A percentile compares a stretch with the other conserved stretches of the same genome.
These are phyloP conservation scores for Scheffersomyces parashehatae DNA, from an alignment of 1,139 yeast species.

Conservation along the genomic window DNA sequence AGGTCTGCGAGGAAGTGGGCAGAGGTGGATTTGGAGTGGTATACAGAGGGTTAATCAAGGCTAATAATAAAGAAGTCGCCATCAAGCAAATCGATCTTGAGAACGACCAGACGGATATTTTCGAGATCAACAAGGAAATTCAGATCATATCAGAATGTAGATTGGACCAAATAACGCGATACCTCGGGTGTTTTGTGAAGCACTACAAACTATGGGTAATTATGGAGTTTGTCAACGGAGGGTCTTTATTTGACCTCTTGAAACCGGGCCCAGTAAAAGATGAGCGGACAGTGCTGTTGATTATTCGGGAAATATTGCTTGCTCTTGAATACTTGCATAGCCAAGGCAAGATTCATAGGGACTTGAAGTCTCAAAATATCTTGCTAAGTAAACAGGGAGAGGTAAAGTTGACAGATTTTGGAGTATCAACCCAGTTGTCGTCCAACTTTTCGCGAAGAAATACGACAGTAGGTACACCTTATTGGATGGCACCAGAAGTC, in stretches of 20 bases:
- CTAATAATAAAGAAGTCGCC: conserved; percentile 56
- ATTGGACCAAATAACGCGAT: conserved; percentile 67
- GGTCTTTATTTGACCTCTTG: conserved; percentile 70
- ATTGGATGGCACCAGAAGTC: conserved; percentile 99
- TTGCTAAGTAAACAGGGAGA: conserved; percentile 66
- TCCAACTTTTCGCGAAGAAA: conserved; percentile 79
- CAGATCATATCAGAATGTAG: conserved; percentile 74
- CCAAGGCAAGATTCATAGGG: conserved; percentile 83
- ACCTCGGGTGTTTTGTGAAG: conserved; percentile 78
- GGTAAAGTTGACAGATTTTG: conserved; percentile 95
- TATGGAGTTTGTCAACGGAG: conserved; percentile 85
- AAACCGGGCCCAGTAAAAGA: conserved; percentile 57
- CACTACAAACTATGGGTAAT: conserved; percentile 83
- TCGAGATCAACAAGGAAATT: conserved; percentile 80
- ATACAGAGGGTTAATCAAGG: conserved; percentile 64
- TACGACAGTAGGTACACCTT: conserved; percentile 98
- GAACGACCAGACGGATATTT: conserved; percentile 69
- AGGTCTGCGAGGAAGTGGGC: conserved; percentile 76
- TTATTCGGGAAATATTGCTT: conserved; percentile 57
- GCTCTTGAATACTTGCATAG: conserved; percentile 74
- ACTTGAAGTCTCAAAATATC: conserved; percentile 83
- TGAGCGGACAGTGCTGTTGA: conserved; percentile 53
- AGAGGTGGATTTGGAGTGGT: conserved; percentile 90
- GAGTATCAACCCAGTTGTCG: conserved; percentile 92
- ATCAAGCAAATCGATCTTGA: conserved; percentile 79